Base-by-base conservation (phyloP, 169 alveolate genomes). In the Plasmodium relictum region DNA sequence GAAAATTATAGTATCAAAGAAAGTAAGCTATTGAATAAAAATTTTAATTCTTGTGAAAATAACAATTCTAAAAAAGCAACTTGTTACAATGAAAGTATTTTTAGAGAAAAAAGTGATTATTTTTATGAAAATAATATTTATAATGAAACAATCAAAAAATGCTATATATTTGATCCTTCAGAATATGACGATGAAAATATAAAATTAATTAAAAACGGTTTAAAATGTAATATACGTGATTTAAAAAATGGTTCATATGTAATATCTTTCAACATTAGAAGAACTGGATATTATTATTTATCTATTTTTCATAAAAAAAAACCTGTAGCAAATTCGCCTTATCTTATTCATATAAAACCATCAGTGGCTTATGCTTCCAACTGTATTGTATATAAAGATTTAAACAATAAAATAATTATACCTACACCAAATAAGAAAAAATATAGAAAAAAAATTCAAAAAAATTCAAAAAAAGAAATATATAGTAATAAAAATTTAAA, bases 181-280 rank as follows among this genome's bases (percentile, higher is more conserved):
- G 48, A 41, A 37, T 83, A 56, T 59, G 85, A 70, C 54, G 50
- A 59, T 2, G 74, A 83, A 69, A 68, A 20, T 45, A 22, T 18
- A 41, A 83, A 83, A 48, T 18, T 83, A 61, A 52, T 52, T 12
- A n/a, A 52, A 56, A 58, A 83, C 1, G 39, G 86, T 22, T n/a
- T 69, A 3, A 83, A 62, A 62, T 83, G 91, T 26, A 66, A 66
- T 61, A 22, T 83, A 20, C 48, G 62, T 4, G 91, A 83, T 58
- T 58, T 83, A 20, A 66, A 83, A 70, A 83, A 83, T 83, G 91
- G 91, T 61, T 50, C 74, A 9, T 83, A 83, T 48, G n/a, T 83
- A n/a, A 73, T 83, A 16, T 41, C 91, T 6, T 83, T 54, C 54
- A 68, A 14, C 48, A 37, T 83, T 26, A 71, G 86, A 54, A 68